Conservation (phyloP, 305 asterid species). For the Fraxinus greggii region DNA sequence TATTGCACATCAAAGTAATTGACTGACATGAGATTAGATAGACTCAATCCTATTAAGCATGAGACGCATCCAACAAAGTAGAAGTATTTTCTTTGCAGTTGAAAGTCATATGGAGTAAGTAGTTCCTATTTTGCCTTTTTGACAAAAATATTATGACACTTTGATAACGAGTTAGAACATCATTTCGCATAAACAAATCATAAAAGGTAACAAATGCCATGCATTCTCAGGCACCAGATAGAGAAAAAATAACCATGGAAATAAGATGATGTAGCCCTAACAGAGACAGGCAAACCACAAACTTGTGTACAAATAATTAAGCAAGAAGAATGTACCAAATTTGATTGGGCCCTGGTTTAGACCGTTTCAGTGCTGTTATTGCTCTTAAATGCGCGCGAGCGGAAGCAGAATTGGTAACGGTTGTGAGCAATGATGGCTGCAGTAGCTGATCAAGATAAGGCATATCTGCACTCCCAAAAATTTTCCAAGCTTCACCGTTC, state of each 20-base stretch:
- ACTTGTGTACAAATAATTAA: conserved; percentile 23
- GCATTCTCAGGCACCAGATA: conserved; percentile 10
- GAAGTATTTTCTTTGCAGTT: neutral
- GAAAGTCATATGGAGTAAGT: neutral
- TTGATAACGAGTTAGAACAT: neutral
- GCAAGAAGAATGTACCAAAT: conserved; percentile 56
- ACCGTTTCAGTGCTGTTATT: conserved; percentile 89
- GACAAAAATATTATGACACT: neutral
- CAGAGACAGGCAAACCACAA: conserved; percentile 16
- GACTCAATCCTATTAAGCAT: conserved; percentile 5
- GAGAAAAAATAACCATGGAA: neutral
- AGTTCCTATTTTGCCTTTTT: conserved; percentile 5
- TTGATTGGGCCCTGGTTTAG: conserved; percentile 74
- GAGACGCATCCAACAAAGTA: conserved; percentile 6
- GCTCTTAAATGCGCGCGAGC: conserved; percentile 95
- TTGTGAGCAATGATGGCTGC: conserved; percentile 96
- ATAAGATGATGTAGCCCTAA: conserved; percentile 22
- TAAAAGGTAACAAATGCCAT: neutral
- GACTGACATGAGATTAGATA: conserved; percentile 13
- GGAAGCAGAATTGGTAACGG: conserved; percentile 91
- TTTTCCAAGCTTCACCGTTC: conserved; percentile 87
- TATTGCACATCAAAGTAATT: conserved; percentile 11
- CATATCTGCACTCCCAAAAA: conserved; percentile 85
- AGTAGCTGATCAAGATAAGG: conserved; percentile 91
- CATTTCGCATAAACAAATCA: neutral